Evolutionary conservation across 148 eudicot genomes (phyloP), one percentile per base, ranked within the genome.

Genomic region (Polygonum aviculare): DNA sequence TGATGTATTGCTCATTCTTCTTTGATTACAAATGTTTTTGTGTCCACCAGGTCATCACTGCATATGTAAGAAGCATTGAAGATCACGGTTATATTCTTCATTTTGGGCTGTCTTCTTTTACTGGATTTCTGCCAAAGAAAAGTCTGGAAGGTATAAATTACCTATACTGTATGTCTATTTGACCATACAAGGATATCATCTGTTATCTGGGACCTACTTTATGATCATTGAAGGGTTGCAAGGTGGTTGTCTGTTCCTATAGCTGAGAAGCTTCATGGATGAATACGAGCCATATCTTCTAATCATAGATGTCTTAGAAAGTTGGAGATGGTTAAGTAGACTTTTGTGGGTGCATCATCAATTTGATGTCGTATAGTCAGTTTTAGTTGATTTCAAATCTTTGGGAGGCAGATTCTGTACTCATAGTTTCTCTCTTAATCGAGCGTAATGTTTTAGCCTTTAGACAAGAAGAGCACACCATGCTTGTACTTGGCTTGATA

Each of bases 41-140:
- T 50, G 73, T 79, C 16, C 78, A 7, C 80, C 85, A 94, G 98
- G 92, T 89, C 49, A 83, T 94, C 72, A 87, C 86, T 79, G 91
- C 97, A 59, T 88, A 86, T 73, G 96, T 92, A 79, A 92, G 87
- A 85, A 92, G 96, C 86, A 85, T 90, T 79, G 99, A 95, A 90
- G 99, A 95, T 83, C 99, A 93, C 86, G 99, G 99, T 41, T 92
- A 90, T 81, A 84, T 92, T 79, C 97, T 95, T 72, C 83, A 95
- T 81, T 95, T 95, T 85, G 99, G 99, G 74, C 45, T 82, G 74
- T 79, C 90, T 75, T 83, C 94, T 16, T 90, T 90, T 85, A 77
- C 91, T 75, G 99, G 99, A 73, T 95, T 95, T 86, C 76, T 93
- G 90, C 82, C 87, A 50, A 89, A 86, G 77, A 82, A 77, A 79